Percentiles rank a stretch among this genome's conserved stretches.
phyloP scores from a whole-genome alignment of 169 alveolate genomes.

The Eimeria sp. region DNA sequence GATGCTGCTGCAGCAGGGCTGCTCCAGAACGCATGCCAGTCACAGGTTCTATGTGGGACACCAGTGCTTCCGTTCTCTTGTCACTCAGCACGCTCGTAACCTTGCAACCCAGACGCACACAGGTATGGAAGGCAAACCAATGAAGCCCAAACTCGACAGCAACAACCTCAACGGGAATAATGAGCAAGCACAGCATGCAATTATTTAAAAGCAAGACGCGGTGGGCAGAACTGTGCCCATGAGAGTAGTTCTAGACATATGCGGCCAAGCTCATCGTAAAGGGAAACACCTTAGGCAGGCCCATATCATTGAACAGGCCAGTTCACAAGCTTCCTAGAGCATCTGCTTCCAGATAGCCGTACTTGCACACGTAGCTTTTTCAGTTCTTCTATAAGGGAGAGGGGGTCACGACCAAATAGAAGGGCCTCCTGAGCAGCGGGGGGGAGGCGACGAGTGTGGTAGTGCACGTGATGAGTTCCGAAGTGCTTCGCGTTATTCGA shows the following conservation, averaged over 20 bases:
- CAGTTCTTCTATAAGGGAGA: slow-evolving; percentile 66
- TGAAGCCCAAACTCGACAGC: neutral
- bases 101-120: slow-evolving; percentile 29
- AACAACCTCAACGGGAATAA: neutral
- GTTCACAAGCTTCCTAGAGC: neutral
- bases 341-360: neutral
- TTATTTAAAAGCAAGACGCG: neutral
- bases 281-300: neutral
- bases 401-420: slow-evolving; percentile 75
- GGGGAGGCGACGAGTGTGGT: slow-evolving; percentile 57
- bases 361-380: slow-evolving; percentile 78
- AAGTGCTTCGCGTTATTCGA: neutral
- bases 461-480: slow-evolving; percentile 35
- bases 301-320: neutral
- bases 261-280: neutral
- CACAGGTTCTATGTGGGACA: slow-evolving; percentile 56
- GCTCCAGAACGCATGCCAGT: slow-evolving; percentile 76
- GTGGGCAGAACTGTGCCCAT: neutral
- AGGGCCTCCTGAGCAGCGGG: slow-evolving; percentile 76
- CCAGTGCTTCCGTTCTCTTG: slow-evolving; percentile 59
- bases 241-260: neutral
- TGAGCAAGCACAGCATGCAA: neutral
- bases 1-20: slow-evolving; percentile 67
- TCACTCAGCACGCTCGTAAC: slow-evolving; percentile 67
- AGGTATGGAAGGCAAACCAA: neutral